phyloP scores from a whole-genome alignment of 148 eudicot genomes.

The Heliamphora exappendiculata region DNA sequence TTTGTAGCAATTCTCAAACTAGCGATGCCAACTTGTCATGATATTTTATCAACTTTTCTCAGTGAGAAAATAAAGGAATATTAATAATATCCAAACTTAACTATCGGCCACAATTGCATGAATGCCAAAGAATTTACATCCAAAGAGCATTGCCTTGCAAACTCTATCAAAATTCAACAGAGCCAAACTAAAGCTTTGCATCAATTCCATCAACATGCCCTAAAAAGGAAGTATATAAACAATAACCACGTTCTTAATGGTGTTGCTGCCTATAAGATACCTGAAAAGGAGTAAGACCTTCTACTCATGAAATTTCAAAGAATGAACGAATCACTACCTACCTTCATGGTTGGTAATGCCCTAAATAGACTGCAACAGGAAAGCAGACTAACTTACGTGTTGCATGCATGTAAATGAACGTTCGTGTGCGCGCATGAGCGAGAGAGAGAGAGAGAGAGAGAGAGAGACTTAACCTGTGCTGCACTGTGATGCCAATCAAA shows the following conservation, averaged over 20 bases:
- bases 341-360: not conserved
- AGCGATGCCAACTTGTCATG: not conserved
- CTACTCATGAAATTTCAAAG: not conserved
- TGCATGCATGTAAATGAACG: too few species aligned
- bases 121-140: not conserved
- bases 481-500: conserved; percentile 86
- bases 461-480: conserved; percentile 68
- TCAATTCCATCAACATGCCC: too few species aligned
- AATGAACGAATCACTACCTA: not conserved
- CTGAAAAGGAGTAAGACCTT: not conserved
- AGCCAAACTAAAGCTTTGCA: not conserved
- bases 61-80: not conserved
- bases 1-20: not conserved
- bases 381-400: not conserved
- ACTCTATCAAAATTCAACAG: not conserved
- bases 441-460: conserved; percentile 15
- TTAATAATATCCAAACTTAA: not conserved
- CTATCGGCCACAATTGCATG: not conserved
- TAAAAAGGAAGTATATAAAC: not conserved
- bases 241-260: not conserved
- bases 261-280: not conserved
- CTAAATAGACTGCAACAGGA: not conserved
- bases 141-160: not conserved
- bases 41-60: not conserved
- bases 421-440: not conserved